These are phyloP conservation scores for Tricholoma terreum DNA, from an alignment of 768 basidiomycete species.

Conservation along the genomic window DNA sequence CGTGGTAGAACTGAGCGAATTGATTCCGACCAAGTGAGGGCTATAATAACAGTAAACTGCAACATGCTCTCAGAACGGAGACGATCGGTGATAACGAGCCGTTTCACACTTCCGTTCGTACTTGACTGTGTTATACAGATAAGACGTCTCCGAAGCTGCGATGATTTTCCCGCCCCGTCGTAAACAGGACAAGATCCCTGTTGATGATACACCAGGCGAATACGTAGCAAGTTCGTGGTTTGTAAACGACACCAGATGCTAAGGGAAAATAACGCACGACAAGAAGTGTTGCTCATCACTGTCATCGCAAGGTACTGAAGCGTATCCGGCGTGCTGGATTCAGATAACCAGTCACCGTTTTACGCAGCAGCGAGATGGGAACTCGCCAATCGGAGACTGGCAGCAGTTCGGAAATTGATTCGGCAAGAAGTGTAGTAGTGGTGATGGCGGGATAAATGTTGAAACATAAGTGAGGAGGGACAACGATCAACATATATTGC, in stretches of 20 bases:
- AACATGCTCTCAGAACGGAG: no score
- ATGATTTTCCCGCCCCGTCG: neutral
- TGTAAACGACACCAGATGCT: neutral
- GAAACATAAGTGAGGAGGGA: neutral
- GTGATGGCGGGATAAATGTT: constrained; percentile 22
- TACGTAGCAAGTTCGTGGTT: neutral
- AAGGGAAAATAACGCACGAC: neutral
- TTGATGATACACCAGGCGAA: neutral
- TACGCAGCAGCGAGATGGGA: neutral
- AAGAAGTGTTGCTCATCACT: constrained; percentile 14
- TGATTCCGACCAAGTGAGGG: no score
- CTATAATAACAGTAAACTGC: no score
- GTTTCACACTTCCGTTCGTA: no score
- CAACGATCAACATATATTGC: constrained; percentile 11
- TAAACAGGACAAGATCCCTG: constrained; percentile 1
- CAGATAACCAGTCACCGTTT: neutral
- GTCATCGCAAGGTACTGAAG: constrained; percentile 18
- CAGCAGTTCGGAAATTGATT: constrained; percentile 15
- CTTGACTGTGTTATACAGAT: no score
- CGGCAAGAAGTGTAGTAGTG: constrained; percentile 20
- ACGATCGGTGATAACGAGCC: no score
- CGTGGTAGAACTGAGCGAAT: no score
- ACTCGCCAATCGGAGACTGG: constrained; percentile 16
- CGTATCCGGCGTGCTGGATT: constrained; percentile 17
- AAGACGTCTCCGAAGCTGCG: neutral